Evolutionary conservation across 768 basidiomycete species (phyloP), one percentile per base, ranked within the genome.

Genomic region (Lactarius sp.): DNA sequence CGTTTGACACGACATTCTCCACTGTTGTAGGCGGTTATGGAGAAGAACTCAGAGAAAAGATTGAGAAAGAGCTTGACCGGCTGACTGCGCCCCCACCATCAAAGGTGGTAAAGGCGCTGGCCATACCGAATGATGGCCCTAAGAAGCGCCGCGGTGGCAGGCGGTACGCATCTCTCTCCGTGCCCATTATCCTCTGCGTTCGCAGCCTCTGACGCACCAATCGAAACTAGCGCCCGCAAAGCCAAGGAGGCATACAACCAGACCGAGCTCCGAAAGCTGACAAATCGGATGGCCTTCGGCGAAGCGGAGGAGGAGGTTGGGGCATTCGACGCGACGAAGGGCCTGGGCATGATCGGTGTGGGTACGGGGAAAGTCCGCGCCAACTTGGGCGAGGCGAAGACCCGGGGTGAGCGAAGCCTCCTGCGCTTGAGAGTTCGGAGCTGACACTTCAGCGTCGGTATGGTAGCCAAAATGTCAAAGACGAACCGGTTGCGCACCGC

Each of bases 211-310:
- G 34, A 53, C 52, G 68, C 13, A 2, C 46, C 13, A 27, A 10
- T 31, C 27, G 27, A 27, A 59, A 12, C 4, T 42, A 97, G 95
- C 8, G 97, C 96, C 1, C 86, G 97, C 52, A 96, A 98, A 73
- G 91, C 94, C n/a, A 99, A 99, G 73, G 97, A 98, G 75, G 94
- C 94, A 1, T 95, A 95, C 71, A 94, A 94, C 5, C 91, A 94
- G 75, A 98, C 97, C 2, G 97, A 99, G 73, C 79, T 99, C 51
- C 87, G 94, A 66, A 98, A 98, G 76, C 79, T 97, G 66, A 96
- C 98, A 77, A 99, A 99, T 74, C 85, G 97, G 52, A 90, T 98
- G 90, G 85, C 80, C 60, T 98, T 99, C 70, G 97, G 96, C 47
- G 88, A 96, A 75, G 89, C 88, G 1, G 97, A 98, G 71, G 88